Base-by-base conservation (phyloP, 305 asterid genomes). In the Solanum hybrid region DNA sequence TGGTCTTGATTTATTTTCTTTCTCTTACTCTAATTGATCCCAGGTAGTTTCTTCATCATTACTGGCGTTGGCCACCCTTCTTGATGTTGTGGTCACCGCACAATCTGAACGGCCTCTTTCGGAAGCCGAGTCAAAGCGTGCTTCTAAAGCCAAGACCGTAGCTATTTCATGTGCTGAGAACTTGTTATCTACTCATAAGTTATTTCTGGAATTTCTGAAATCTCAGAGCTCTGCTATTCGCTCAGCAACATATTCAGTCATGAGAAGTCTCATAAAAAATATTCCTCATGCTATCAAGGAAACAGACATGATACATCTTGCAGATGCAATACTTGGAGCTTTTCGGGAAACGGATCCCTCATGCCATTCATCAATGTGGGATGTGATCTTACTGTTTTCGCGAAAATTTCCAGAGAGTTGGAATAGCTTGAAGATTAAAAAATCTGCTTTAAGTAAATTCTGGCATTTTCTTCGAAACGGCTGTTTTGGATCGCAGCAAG, bases 361-460 rank as follows among this genome's bases (percentile, higher is more conserved):
- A 82, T 98, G 99, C 91, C 99, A 98, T 92, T 91, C 99, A 87
- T 90, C 98, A 42, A 96, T 98, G 99, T 98, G 99, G 99, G 98
- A 96, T 9, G 91, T 95, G 88, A 86, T 98, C 89, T 90, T 98
- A 72, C 93, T 95, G 77, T 96, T 95, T 90, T 91, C 93, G 45
- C 93, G 91, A 91, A 93, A 88, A 77, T 96, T 94, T 94, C 98
- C 99, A 5, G 94, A 95, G 88, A 92, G 98, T 91, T 98, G 99
- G 99, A 91, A 88, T 84, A 86, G 89, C 76, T 90, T 96, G 90
- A 98, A 96, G 94, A 94, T 95, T 90, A 98, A 95, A 60, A 96
- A 96, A 95, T 93, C 92, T 71, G 89, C 97, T 90, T 81, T 96
- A 36, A 93, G 91, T 91, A 94, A 95, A 60, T 92, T 98, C 88